Evolutionary conservation across 2,329 filamentous ascomycete species (phyloP).

Genomic region (Emergomyces orientalis): DNA sequence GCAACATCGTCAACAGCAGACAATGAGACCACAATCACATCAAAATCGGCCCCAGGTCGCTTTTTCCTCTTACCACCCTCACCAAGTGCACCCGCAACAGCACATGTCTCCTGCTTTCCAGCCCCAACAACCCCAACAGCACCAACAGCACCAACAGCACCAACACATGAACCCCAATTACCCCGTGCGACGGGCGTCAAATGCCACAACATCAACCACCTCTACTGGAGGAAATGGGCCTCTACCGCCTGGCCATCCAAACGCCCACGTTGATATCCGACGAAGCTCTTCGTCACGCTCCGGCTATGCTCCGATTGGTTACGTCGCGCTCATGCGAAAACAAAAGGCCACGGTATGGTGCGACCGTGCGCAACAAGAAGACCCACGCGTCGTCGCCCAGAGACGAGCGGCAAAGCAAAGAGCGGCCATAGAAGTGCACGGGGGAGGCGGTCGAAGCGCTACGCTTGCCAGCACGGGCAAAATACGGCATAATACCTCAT

Average conservation of each 20-base stretch:
- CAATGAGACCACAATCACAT: slow-evolving; percentile 6
- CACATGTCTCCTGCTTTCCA: slow-evolving; percentile 11
- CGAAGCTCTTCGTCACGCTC: slow-evolving; percentile 77
- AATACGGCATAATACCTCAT: slow-evolving; percentile 80
- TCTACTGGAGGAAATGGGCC: slow-evolving; percentile 29
- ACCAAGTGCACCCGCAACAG: slow-evolving; percentile 12
- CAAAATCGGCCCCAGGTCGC: slow-evolving; percentile 14
- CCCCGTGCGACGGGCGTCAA: slow-evolving; percentile 29
- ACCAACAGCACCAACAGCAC: slow-evolving; percentile 5
- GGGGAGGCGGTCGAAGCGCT: slow-evolving; percentile 48
- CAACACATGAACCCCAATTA: slow-evolving; percentile 6
- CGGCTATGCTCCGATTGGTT: slow-evolving; percentile 57
- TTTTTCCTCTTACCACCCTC: slow-evolving; percentile 13
- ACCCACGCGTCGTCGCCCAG: slow-evolving; percentile 71
- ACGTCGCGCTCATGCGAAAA: slow-evolving; percentile 90
- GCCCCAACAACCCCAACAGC: slow-evolving; percentile 10
- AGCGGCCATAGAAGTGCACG: slow-evolving; percentile 73
- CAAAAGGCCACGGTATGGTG: slow-evolving; percentile 99
- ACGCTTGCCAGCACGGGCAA: slow-evolving; percentile 62
- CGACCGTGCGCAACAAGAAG: slow-evolving; percentile 85
- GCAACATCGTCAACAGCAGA: slow-evolving; percentile 4
- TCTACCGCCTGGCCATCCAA: slow-evolving; percentile 18
- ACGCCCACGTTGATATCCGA: slow-evolving; percentile 37
- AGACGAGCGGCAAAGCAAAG: slow-evolving; percentile 80
- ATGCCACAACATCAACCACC: slow-evolving; percentile 33